Evolutionary conservation across 225 moss, liverwort and hornwort genomes (phyloP).

Genomic region (Ulota crispa): DNA sequence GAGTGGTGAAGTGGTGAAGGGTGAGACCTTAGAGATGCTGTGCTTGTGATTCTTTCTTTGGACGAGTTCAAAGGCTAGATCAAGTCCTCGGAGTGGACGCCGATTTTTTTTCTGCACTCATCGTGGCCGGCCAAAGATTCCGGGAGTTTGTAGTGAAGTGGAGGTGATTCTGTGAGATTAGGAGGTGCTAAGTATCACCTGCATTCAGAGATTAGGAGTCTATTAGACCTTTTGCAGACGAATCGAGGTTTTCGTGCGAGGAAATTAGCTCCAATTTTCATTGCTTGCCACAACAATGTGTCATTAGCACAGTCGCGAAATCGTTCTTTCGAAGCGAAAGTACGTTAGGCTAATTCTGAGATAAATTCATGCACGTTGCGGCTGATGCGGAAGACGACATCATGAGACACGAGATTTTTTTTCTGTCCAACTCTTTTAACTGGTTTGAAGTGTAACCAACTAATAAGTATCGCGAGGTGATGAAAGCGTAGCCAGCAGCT

Average conservation of each 20-base stretch:
- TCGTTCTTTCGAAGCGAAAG: background rate
- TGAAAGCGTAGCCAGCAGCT: constrained; percentile 11
- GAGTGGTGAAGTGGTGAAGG: constrained; percentile 12
- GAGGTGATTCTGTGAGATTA: constrained; percentile 21
- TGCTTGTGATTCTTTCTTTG: background rate
- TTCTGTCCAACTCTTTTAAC: background rate
- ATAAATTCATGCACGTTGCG: constrained; percentile 20
- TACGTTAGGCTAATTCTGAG: background rate
- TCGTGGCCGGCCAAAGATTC: constrained; percentile 38
- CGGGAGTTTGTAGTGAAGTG: constrained; percentile 12
- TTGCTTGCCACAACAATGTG: constrained; percentile 4
- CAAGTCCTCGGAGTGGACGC: constrained; percentile 14
- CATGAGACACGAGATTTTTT: constrained; percentile 1
- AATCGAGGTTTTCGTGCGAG: background rate
- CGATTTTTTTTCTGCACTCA: constrained; percentile 16
- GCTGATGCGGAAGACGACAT: constrained; percentile 19
- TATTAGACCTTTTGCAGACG: background rate
- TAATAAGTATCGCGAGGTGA: constrained; percentile 5
- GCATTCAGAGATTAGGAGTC: constrained; percentile 20
- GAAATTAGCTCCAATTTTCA: constrained; percentile 24
- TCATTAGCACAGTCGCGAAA: background rate
- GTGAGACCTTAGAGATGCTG: constrained; percentile 18
- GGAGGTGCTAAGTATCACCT: constrained; percentile 21
- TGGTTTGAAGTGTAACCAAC: constrained; percentile 8
- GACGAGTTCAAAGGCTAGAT: constrained; percentile 22